Base-by-base conservation (phyloP, 192 early-diverging fungal species). In the Chytriomyces confervae region DNA sequence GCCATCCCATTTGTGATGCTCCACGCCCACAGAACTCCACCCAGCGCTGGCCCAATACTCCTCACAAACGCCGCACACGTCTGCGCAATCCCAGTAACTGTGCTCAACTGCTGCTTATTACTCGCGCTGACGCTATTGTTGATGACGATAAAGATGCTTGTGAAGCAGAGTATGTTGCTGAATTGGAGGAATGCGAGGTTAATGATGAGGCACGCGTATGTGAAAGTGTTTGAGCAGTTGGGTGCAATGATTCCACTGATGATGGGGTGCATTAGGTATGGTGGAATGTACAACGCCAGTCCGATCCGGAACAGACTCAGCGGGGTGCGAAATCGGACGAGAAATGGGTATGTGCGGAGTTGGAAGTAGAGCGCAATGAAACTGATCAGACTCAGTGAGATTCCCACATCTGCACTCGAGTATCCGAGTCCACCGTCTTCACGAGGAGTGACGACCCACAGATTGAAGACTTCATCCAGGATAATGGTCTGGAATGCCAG, bases 381-480 rank as follows among this genome's bases (percentile, higher is more conserved):
- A 20, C 53, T 57, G 13, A 57, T 20, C 2, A 57, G 53, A 57
- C 53, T 57, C 2, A 57, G 53, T 11, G 13, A 18, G 53, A 57
- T 57, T 11, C 53, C 53, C 53, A 57, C 53, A 20, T 57, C 53
- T 18, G 53, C 53, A 20, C 53, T 57, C 11, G 53, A 57, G 20
- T 57, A 43, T 29, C 51, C 70, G 10, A 84, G 71, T 1, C 81
- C 84, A 66, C 64, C 66, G 11, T 43, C 69, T 13, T 43, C 16
- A 7, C 84, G 20, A 90, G 87, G 11, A 13, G 82, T 57, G 29
- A 81, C 81, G 24, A 77, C 80, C 60, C 67, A 85, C 7, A 85
- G 69, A 45, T 79, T 63, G 66, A 84, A 79, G 0, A 74, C 61
- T 64, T 86, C 84, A 24, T 82, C 84, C 72, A 84, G 81, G 9